Base-by-base conservation (phyloP, 148 eudicot species). In the Hydrangea macrophylla region DNA sequence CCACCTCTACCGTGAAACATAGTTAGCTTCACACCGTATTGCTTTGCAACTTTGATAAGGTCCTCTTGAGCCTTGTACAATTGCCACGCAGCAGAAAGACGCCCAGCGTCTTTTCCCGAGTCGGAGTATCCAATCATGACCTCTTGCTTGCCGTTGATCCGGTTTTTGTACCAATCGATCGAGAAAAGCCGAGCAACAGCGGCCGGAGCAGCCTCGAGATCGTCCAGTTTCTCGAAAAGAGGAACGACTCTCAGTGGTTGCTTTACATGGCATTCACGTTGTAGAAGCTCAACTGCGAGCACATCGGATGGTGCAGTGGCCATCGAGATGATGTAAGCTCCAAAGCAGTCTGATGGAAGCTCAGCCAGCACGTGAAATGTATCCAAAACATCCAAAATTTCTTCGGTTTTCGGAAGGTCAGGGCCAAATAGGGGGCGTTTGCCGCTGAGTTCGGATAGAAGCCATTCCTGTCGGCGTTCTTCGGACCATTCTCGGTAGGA, bases 281-380 rank as follows among this genome's bases (percentile, higher is more conserved):
- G n/a, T n/a, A n/a, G n/a, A n/a, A n/a, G n/a, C n/a, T n/a, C n/a
- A n/a, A n/a, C 90, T 9, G 96, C 93, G 28, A 88, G 81, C 48
- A 90, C 96, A 60, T 90, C 96, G 60, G 96, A 90, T 4, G 96
- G 91, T 7, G 96, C 56, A 0, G 93, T 88, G 51, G 96, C 96
- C 96, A 90, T 90, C 7, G 96, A 90, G 48, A 90, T 90, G 36
- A 90, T 82, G 69, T 90, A 90, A 26, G 96, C 96, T 11, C 96
- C n/a, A n/a, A n/a, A n/a, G n/a, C n/a, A n/a, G n/a, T n/a, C n/a
- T n/a, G n/a, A n/a, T n/a, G n/a, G n/a, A 93, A 67, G 93, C 73
- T 90, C 96, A 1, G 93, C 87, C 18, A 88, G n/a, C 62, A 88
- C 93, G 58, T 81, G 70, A 70, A 90, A 79, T 2, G 96, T 86